Percentiles rank a stretch among this genome's conserved stretches.
Conservation (phyloP, 192 early-diverging fungal species). For the Linnemannia zychae region DNA sequence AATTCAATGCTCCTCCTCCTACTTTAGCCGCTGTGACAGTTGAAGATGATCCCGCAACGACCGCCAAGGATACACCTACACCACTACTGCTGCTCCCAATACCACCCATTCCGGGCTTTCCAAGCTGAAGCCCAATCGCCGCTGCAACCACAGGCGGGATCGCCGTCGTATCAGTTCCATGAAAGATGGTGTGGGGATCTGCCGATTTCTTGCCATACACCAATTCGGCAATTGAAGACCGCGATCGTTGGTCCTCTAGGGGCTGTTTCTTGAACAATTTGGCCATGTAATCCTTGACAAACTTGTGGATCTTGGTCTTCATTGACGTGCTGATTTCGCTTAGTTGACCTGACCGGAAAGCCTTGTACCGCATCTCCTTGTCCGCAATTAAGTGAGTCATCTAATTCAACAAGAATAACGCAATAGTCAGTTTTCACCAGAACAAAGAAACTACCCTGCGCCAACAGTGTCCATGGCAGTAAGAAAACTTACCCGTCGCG, state of each 20-base stretch:
- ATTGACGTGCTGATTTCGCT: constrained; percentile 54
- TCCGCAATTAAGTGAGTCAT: constrained; percentile 69
- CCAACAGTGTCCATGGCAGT: not conserved
- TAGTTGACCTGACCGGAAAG: constrained; percentile 53
- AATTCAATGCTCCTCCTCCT: constrained; percentile 4
- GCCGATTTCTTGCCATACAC: constrained; percentile 6
- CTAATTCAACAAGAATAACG: constrained; percentile 24
- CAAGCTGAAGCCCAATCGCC: constrained; percentile 2
- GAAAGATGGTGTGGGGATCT: not conserved
- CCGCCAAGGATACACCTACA: no score
- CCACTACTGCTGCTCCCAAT: not conserved
- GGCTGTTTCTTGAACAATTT: constrained; percentile 55
- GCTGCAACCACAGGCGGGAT: not conserved
- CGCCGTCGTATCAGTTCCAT: not conserved
- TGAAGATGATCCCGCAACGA: not conserved
- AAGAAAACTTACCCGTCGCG: constrained; percentile 56
- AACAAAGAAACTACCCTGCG: no score
- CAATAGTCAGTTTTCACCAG: no score
- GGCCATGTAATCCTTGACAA: constrained; percentile 61
- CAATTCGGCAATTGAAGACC: not conserved
- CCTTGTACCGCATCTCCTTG: constrained; percentile 58
- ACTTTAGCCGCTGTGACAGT: constrained; percentile 10
- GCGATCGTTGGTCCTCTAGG: constrained; percentile 33
- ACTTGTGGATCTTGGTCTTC: constrained; percentile 63
- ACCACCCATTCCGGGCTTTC: not conserved